Evolutionary conservation across 345 rosid genomes (phyloP), one percentile per base, ranked within the genome.

Genomic region (Eucalyptus tenuipes): DNA sequence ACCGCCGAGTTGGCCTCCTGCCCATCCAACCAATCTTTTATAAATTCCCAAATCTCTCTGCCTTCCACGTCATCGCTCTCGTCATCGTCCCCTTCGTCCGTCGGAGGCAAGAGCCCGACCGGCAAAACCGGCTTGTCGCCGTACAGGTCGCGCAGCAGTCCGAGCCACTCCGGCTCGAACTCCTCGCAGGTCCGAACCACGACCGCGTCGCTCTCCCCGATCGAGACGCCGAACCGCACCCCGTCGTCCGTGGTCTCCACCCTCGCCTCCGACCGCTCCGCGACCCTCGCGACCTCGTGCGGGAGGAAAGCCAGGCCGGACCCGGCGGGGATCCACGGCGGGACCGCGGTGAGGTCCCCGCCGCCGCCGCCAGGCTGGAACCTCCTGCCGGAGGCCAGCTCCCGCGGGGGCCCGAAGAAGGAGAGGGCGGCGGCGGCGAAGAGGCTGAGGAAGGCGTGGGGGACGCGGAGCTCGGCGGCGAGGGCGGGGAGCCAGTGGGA

Each of bases 141-240:
- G 86, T 91, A 87, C 47, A 95, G 86, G 29, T 92, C 61, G 11
- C 61, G 80, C 5, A 91, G 16, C 18, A 94, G 90, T 13, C 68
- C 44, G 29, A 95, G 61, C 95, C 94, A 95, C 85, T 93, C 91
- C 2, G 90, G 91, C 84, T 95, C 98, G 33, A 92, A 88, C 90
- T 94, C 97, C 18, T 87, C 88, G 29, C 92, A 92, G 89, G 93
- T 95, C 25, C 94, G 90, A 11, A 94, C 52, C 24, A 80, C 87
- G 27, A 94, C 87, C 49, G 87, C 59, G 31, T 94, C 94, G 87
- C 94, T 91, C 6, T 89, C 90, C 47, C 86, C 85, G 37, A 91
- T 27, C 7, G 91, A 88, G 37, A 82, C 45, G 24, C 89, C 90
- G 13, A 89, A 52, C 49, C 94, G 92, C 52, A 87, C 57, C 37